These are phyloP conservation scores for Amanita molliuscula DNA, from an alignment of 768 basidiomycete genomes.

Conservation along the genomic window DNA sequence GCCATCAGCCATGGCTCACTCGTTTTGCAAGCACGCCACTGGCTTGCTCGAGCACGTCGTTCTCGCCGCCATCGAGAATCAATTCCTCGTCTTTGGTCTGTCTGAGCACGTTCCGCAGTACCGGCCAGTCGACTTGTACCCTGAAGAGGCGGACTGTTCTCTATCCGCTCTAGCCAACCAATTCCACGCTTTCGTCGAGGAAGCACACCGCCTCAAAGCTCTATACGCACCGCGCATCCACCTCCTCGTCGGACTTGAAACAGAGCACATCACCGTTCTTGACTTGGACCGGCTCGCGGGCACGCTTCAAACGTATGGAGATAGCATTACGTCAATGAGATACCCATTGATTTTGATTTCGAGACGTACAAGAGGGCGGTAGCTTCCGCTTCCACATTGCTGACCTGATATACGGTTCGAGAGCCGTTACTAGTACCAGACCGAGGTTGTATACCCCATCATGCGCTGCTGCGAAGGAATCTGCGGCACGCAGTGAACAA, in stretches of 20 bases:
- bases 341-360: conserved; percentile 89
- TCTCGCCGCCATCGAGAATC: conserved; percentile 62
- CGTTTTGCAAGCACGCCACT: conserved; percentile 85
- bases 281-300: conserved; percentile 52
- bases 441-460: too few relatives aligned
- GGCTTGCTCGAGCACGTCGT: conserved; percentile 79
- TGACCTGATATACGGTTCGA: conserved; percentile 22
- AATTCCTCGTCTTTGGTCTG: conserved; percentile 76
- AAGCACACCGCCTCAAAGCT: conserved; percentile 69
- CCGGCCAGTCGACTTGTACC: conserved; percentile 38
- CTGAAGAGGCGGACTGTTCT: conserved; percentile 56
- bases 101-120: conserved; percentile 93
- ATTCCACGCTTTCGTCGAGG: conserved; percentile 67
- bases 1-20: conserved; percentile 78
- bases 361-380: conserved; percentile 58
- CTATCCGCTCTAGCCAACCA: conserved; percentile 43
- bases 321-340: conserved; percentile 73
- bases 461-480: conserved; percentile 71
- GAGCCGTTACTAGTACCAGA: conserved; percentile 48
- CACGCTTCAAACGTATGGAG: conserved; percentile 37
- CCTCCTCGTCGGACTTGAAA: conserved; percentile 85
- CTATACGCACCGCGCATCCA: conserved; percentile 54
- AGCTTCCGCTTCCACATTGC: conserved; percentile 19
- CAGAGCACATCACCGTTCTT: too few relatives aligned
- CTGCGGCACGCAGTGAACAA: conserved; percentile 61